Evolutionary conservation across 2,329 filamentous ascomycete species (phyloP), one percentile per base, ranked within the genome.

Genomic region (Apiospora hydei): DNA sequence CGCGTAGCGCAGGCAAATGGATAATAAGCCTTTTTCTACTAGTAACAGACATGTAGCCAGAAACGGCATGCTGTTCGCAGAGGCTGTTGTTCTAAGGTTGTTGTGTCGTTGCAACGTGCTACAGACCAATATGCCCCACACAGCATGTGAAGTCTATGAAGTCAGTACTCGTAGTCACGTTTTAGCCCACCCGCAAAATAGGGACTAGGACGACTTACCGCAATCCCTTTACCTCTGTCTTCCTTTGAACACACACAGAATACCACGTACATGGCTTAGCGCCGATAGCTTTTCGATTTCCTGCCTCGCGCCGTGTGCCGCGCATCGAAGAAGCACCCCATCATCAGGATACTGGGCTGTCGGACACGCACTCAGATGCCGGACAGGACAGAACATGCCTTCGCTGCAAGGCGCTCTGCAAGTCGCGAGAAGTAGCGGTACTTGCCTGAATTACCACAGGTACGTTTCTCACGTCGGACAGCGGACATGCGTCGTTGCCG

Each of bases 91-190:
- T 21, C 51, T 7, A 34, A 21, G 30, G 53, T 38, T 34, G 51
- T 30, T 38, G 26, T 21, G 26, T 30, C 53, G 30, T 61, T 61
- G 30, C 53, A 38, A 61, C 30, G 53, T 61, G 53, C 53, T 61
- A 16, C 16, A 16, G 3, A 6, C 53, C 34, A 57, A 21, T 8
- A 61, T 61, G 53, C 53, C 53, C 53, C 30, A 61, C 57, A 30
- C 49, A 38, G 30, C 51, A 61, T 61, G 53, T 61, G 53, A 61
- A 64, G 34, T 64, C 57, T 64, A 64, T 64, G 57, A 64, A 64
- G 57, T 64, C 57, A 64, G 34, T n/a, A 64, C 53, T 61, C 53
- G 53, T 61, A 61, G 53, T 38, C 53, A 34, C 57, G 6, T 64
- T 6, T 64, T 64, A 41, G 57, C 34, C 57, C 57, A 38, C 57